These are phyloP conservation scores for Cicer chorassanicum DNA, from an alignment of 306 rosid genomes.

Conservation along the genomic window DNA sequence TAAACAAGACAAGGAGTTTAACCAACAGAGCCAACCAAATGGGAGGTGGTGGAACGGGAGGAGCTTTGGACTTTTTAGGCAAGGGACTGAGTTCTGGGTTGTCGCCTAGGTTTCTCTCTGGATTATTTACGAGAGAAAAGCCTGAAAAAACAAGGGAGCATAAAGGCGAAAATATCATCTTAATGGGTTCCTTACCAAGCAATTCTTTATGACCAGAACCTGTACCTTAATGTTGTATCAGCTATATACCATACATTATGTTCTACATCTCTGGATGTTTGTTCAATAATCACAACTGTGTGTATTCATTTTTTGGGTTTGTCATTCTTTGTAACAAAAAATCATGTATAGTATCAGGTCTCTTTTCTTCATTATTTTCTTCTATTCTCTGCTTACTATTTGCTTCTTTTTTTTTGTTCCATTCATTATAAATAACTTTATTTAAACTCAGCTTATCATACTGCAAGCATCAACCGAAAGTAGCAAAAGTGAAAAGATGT, in stretches of 20 bases:
- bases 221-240: slow-evolving; percentile 30
- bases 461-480: not conserved
- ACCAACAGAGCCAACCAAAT: slow-evolving; percentile 43
- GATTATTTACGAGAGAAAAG: slow-evolving; percentile 62
- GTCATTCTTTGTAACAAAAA: slow-evolving; percentile 47
- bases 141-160: slow-evolving; percentile 53
- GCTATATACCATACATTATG: slow-evolving; percentile 30
- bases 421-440: not conserved
- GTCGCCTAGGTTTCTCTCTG: slow-evolving; percentile 63
- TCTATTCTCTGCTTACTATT: not conserved
- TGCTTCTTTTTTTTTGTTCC: slow-evolving; percentile 1
- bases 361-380: not conserved
- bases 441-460: not conserved
- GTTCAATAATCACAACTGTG: slow-evolving; percentile 43
- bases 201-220: slow-evolving; percentile 54
- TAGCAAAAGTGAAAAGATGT: not conserved
- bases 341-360: slow-evolving; percentile 34
- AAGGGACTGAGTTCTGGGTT: slow-evolving; percentile 61
- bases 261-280: slow-evolving; percentile 41
- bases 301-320: slow-evolving; percentile 40
- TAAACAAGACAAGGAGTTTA: slow-evolving; percentile 50
- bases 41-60: slow-evolving; percentile 51
- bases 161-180: slow-evolving; percentile 70
- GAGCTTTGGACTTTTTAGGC: slow-evolving; percentile 63
- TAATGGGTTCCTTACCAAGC: slow-evolving; percentile 90